Evolutionary conservation across 345 rosid species (phyloP), one percentile per base, ranked within the genome.

Genomic region (Zanthoxylum bungeanum): DNA sequence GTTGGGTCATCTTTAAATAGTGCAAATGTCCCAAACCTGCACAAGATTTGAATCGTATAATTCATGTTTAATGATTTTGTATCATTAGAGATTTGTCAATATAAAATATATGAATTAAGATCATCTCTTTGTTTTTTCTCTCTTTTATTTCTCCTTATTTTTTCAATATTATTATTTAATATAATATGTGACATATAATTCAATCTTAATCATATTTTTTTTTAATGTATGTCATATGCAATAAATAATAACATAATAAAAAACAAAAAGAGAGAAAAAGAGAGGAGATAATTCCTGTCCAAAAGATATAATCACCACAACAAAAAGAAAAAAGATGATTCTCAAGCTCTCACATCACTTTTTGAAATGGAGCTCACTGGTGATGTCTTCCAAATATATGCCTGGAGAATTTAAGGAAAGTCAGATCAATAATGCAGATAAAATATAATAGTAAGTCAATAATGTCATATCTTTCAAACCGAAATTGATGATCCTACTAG

Each of bases 391-490:
- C 25, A 24, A 36, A 36, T 68, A 21, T 1, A 51, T n/a, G n/a
- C n/a, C n/a, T n/a, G n/a, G n/a, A n/a, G n/a, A 52, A 51, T 37
- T 36, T 68, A 12, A 12, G 16, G 61, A 37, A 25, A 36, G 71
- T 68, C 61, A 68, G 16, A 68, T 50, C 71, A 53, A 68, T 52
- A 68, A 34, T 53, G 71, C 25, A 6, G 37, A 52, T 14, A 51
- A 10, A n/a, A 4, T 12, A 30, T 1, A 14, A 49, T 11, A 3
- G n/a, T n/a, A n/a, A n/a, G 44, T 33, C 44, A 66, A 31, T 14
- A 11, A 47, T 5, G 11, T 30, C 57, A n/a, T 39, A 22, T 51
- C 3, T 36, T 50, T 53, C 47, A 66, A 33, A 51, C 5, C 60
- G 21, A 21, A 33, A 28, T 67, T 21, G 60, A 36, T 52, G 6